Evolutionary conservation across 441 rosid genomes (phyloP), one percentile per base, ranked within the genome.

Genomic region (Croton setiger): DNA sequence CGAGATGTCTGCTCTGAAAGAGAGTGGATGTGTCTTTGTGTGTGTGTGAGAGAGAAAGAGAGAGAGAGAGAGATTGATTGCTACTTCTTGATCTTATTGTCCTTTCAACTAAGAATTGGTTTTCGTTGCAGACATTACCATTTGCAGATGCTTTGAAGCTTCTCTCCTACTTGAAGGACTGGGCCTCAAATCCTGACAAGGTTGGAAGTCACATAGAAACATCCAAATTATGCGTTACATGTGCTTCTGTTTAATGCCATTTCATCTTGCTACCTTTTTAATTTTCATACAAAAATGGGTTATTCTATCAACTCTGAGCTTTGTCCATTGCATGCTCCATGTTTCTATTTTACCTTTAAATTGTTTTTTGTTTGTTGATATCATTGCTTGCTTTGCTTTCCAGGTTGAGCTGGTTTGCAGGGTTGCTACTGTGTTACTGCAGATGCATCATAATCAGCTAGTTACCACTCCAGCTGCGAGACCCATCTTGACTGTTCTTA

Each of bases 351-450:
- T 49, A 37, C 41, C 37, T 64, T 36, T 4, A 31, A 49, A 39
- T 55, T 48, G 2, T 15, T 48, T 12, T 64, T 13, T 49, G 31
- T 39, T 9, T 56, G n/a, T 23, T 62, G 35, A 45, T 36, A 43
- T 57, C 52, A n/a, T 68, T 68, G 23, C 14, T 37, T 60, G 60
- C 3, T 18, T 37, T 44, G 36, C 8, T 7, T 61, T 70, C 47
- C 87, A 94, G 99, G 91, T 92, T 65, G 99, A 92, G 82, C 81
- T 95, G 44, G 92, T 92, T 62, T 82, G 97, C 79, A 88, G 94
- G 80, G 74, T 88, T 78, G 83, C 86, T 61, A 86, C 90, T 5
- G 78, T 87, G 68, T 68, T 92, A 52, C 75, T 95, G 79, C 98
- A 87, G 82, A 86, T 78, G 10, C 94, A 95, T 85, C 79, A 88